Evolutionary conservation across 2,329 filamentous ascomycete genomes (phyloP).

Genomic region (Hymenoscyphus occultus): DNA sequence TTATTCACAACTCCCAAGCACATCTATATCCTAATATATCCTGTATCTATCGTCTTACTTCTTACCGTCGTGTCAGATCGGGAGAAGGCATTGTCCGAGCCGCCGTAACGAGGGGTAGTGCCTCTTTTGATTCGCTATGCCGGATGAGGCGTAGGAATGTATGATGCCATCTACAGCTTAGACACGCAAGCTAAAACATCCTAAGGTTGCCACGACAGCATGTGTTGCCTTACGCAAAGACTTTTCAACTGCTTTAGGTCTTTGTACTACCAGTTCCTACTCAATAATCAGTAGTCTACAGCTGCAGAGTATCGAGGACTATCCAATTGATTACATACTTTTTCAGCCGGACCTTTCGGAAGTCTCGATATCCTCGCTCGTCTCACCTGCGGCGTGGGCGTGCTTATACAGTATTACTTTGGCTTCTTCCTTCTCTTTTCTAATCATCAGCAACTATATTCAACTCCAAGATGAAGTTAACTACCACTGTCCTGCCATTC

Average conservation of each 20-base stretch:
- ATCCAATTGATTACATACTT: background rate
- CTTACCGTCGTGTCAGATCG: background rate
- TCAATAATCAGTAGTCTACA: background rate
- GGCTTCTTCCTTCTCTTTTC: background rate
- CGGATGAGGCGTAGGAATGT: background rate
- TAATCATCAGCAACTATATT: constrained; percentile 3
- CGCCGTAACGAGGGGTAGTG: background rate
- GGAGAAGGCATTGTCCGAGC: background rate
- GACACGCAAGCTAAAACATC: constrained; percentile 6
- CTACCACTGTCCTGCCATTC: constrained; percentile 46
- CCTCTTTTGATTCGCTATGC: background rate
- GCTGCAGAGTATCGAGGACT: background rate
- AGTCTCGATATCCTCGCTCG: constrained; percentile 2
- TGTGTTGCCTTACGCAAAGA: background rate
- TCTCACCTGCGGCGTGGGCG: background rate
- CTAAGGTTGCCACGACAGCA: background rate
- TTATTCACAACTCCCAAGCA: background rate
- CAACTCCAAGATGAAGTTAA: constrained; percentile 35
- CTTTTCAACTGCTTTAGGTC: too few relatives aligned
- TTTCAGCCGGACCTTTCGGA: background rate
- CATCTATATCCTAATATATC: background rate
- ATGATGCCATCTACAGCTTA: constrained; percentile 5
- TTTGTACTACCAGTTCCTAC: background rate
- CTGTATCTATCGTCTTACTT: background rate
- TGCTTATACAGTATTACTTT: background rate